Evolutionary conservation across 2,329 filamentous ascomycete species (phyloP), one percentile per base, ranked within the genome.

Genomic region (Parastagonospora avenae): DNA sequence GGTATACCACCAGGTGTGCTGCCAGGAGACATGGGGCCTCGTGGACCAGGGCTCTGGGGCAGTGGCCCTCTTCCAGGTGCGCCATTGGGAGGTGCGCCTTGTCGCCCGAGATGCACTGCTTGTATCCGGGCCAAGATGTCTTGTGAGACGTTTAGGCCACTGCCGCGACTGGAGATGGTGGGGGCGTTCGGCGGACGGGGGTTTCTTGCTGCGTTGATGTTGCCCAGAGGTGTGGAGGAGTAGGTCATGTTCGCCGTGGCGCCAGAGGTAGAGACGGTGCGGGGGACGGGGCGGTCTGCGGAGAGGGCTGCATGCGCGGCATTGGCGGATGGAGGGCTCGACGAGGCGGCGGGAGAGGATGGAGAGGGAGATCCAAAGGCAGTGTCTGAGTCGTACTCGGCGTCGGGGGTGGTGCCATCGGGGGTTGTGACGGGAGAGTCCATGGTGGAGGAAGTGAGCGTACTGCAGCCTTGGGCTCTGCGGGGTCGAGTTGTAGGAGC

Each of bases 171-270:
- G 52, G 76, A 73, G 45, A 76, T 74, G 35, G 78, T 72, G 16
- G 74, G 71, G 6, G 76, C 72, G 3, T 75, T 72, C 24, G 50
- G 66, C 24, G 50, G 66, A 16, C 72, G 73, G 11, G 82, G 82
- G 64, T 84, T 79, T 57, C 86, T 78, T 33, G 85, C 85, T 42
- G 85, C 84, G 72, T 87, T 91, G 65, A 96, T 78, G 50, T 90
- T 83, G 35, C 91, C 91, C 4, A 92, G 79, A 35, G 90, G 87
- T 27, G 89, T 94, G n/a, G 92, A 96, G n/a, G 86, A 92, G 6
- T 88, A 77, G 48, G 85, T 90, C 85, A 96, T 92, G 50, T 74
- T 73, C 28, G 77, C 68, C 47, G 64, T 67, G 10, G 63, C 63
- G 48, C 60, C 64, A 15, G 85, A 77, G 42, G 87, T 83, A 46